These are phyloP conservation scores for Leucoagaricus sp. DNA, from an alignment of 1,284 basidiomycete species.

Conservation along the genomic window DNA sequence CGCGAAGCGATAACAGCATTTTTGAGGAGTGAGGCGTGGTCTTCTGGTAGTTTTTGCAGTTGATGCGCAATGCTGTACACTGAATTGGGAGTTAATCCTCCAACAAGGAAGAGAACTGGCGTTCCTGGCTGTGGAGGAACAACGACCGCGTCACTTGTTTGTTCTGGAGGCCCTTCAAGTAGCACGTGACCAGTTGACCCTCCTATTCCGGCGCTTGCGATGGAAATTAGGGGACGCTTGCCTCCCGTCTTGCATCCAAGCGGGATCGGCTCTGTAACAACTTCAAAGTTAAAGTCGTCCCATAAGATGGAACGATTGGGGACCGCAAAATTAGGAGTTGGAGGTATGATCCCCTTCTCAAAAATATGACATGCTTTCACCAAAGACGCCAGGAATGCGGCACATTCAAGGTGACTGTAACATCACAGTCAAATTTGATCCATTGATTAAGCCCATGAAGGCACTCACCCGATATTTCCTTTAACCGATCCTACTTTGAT, in stretches of 20 bases:
- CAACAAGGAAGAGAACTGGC: conserved; percentile 34
- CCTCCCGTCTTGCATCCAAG: conserved; percentile 22
- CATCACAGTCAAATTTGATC: background rate
- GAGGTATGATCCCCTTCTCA: conserved; percentile 35
- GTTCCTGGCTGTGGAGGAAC: background rate
- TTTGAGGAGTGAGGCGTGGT: conserved; percentile 16
- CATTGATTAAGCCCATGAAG: background rate
- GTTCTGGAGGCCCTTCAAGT: conserved; percentile 33
- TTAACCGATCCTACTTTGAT: conserved; percentile 47
- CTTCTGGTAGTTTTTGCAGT: conserved; percentile 12
- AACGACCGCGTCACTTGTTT: background rate
- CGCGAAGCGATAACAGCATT: conserved; percentile 25
- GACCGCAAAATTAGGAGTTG: conserved; percentile 36
- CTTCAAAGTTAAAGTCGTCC: conserved; percentile 28
- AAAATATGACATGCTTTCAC: conserved; percentile 44
- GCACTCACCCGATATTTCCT: conserved; percentile 45
- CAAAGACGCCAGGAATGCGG: conserved; percentile 42
- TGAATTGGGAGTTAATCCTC: conserved; percentile 37
- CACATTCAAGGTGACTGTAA: conserved; percentile 41
- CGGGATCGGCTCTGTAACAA: conserved; percentile 19
- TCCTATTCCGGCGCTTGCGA: conserved; percentile 46
- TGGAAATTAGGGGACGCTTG: conserved; percentile 32
- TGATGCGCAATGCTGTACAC: conserved; percentile 21
- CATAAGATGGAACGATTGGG: conserved; percentile 42
- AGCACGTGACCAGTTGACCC: conserved; percentile 44